phyloP scores from a whole-genome alignment of 1,284 basidiomycete species.

The Boletus hoseneyae region DNA sequence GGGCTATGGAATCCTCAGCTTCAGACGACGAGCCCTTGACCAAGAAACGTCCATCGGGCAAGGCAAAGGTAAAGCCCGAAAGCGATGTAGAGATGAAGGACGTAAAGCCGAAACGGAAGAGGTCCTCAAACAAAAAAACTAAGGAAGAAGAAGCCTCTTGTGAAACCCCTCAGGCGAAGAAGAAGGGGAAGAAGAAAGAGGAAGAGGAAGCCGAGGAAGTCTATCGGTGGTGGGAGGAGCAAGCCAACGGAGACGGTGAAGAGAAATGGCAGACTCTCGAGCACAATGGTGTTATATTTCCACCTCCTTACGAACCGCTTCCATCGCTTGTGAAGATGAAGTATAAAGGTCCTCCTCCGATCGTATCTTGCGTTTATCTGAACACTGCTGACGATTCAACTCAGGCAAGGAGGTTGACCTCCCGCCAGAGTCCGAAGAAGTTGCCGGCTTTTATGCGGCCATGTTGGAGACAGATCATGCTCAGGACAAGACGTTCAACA shows the following conservation, averaged over 20 bases:
- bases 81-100: constrained; percentile 46
- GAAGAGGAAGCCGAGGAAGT: constrained; percentile 66
- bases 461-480: constrained; percentile 94
- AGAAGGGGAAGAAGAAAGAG: constrained; percentile 51
- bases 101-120: constrained; percentile 44
- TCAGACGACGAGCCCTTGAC: constrained; percentile 43
- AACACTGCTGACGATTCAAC: constrained; percentile 17
- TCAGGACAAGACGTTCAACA: constrained; percentile 84
- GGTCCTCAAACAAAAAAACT: constrained; percentile 39
- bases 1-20: constrained; percentile 32
- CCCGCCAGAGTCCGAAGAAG: constrained; percentile 88
- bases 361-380: constrained; percentile 7
- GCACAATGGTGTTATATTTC: constrained; percentile 95
- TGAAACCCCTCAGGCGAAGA: constrained; percentile 33
- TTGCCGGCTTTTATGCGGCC: constrained; percentile 94
- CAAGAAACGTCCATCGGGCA: constrained; percentile 46
- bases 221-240: constrained; percentile 83
- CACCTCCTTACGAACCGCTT: constrained; percentile 88
- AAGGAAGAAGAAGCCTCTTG: constrained; percentile 30
- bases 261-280: constrained; percentile 92
- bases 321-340: constrained; percentile 90
- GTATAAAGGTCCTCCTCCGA: constrained; percentile 72
- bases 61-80: constrained; percentile 55
- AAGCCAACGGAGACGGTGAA: constrained; percentile 68
- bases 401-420: constrained; percentile 78